Conservation (phyloP, 345 rosid species). For the Eucalyptus fibrosa region DNA sequence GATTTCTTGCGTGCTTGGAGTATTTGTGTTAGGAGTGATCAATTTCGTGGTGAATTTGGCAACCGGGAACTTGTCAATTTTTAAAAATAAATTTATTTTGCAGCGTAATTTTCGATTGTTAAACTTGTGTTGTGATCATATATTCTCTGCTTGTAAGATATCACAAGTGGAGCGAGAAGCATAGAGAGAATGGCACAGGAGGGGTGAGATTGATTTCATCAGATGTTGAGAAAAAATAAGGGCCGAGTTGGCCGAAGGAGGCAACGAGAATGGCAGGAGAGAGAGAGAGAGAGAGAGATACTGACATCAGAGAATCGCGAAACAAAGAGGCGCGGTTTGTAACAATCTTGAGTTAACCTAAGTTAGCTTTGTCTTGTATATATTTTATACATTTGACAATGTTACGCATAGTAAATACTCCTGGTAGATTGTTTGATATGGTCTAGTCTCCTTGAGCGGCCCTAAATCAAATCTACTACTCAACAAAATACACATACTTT, state of each 20-base stretch:
- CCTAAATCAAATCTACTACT: background rate
- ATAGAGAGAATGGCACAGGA: background rate
- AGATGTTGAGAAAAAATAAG: background rate
- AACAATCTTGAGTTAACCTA: background rate
- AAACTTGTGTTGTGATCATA: background rate
- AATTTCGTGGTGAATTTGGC: background rate
- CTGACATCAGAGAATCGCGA: no score
- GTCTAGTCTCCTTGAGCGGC: background rate
- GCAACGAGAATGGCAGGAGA: no score
- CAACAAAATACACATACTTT: background rate
- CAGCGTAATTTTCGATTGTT: background rate
- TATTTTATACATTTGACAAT: background rate
- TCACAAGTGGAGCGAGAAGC: background rate
- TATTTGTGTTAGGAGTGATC: background rate
- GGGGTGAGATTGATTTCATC: background rate
- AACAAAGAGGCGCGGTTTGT: background rate
- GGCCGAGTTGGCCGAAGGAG: background rate
- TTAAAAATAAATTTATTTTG: background rate
- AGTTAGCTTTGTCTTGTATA: background rate
- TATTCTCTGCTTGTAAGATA: background rate
- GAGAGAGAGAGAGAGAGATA: no score
- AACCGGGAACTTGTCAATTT: fast-evolving
- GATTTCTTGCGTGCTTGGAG: background rate
- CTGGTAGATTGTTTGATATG: background rate
- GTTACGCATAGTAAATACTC: background rate